Evolutionary conservation across 2,329 filamentous ascomycete genomes (phyloP).

Genomic region (Botrytis elliptica): DNA sequence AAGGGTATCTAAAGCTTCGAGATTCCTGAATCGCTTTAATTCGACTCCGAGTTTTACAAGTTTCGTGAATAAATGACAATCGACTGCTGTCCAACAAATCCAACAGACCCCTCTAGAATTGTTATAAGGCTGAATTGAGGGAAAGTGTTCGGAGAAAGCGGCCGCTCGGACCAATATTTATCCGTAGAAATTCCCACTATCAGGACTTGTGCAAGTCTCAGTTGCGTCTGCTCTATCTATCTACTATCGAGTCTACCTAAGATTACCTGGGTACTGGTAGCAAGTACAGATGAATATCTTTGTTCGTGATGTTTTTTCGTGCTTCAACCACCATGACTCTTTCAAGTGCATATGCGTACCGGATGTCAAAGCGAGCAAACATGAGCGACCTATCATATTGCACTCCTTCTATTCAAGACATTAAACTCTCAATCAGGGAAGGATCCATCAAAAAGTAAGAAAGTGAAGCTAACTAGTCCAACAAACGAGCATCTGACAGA

Average conservation of each 20-base stretch:
- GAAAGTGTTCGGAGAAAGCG: not conserved
- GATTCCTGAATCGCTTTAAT: not conserved
- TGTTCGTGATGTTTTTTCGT: no score
- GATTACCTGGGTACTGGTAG: not conserved
- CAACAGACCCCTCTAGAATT: constrained; percentile 9
- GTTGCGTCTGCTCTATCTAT: not conserved
- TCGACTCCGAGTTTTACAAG: not conserved
- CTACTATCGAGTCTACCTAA: not conserved
- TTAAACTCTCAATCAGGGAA: not conserved
- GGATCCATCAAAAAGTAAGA: not conserved
- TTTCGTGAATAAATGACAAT: not conserved
- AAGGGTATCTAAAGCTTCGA: not conserved
- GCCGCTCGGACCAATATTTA: not conserved
- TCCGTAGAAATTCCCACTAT: not conserved
- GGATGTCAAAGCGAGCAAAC: not conserved
- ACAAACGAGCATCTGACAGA: not conserved
- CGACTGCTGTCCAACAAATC: not conserved
- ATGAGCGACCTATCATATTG: not conserved
- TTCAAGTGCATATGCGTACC: not conserved
- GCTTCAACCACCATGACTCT: not conserved
- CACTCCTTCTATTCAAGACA: not conserved
- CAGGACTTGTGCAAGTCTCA: not conserved
- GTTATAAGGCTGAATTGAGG: not conserved
- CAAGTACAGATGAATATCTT: not conserved
- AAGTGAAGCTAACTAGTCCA: not conserved